These are phyloP conservation scores for Cyclotella choctawhatcheeana DNA, from an alignment of 108 stramenopile genomes.

Conservation along the genomic window DNA sequence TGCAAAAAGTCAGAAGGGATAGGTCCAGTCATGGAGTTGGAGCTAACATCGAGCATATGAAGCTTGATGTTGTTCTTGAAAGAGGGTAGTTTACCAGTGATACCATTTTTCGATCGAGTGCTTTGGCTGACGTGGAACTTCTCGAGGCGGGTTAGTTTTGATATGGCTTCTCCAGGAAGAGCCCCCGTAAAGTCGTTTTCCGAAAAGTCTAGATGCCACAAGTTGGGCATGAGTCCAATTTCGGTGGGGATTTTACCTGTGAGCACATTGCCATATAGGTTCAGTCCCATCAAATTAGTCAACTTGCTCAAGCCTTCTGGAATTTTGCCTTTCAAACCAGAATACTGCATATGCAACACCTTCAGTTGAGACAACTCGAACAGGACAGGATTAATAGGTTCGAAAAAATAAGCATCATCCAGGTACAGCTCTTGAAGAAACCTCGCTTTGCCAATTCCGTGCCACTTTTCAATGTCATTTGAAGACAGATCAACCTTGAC, in stretches of 20 bases:
- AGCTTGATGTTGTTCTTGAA: slow-evolving; percentile 57
- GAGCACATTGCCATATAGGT: slow-evolving; percentile 48
- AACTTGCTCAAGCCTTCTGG: slow-evolving; percentile 45
- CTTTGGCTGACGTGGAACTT: slow-evolving; percentile 61
- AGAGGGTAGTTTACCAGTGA: slow-evolving; percentile 62
- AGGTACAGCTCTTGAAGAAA: slow-evolving; percentile 37
- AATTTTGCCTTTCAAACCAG: slow-evolving; percentile 48
- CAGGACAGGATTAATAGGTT: slow-evolving; percentile 24
- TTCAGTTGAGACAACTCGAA: slow-evolving; percentile 31
- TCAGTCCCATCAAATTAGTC: slow-evolving; percentile 33
- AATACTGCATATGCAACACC: slow-evolving; percentile 46
- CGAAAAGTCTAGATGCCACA: slow-evolving; percentile 65
- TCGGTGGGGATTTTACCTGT: slow-evolving; percentile 66
- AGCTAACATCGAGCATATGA: slow-evolving; percentile 63
- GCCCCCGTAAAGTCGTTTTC: slow-evolving; percentile 55
- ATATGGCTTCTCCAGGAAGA: slow-evolving; percentile 45
- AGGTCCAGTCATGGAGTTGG: slow-evolving; percentile 64
- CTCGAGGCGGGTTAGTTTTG: slow-evolving; percentile 46
- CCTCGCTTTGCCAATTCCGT: slow-evolving; percentile 42
- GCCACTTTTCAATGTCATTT: slow-evolving; percentile 47
- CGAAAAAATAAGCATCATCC: slow-evolving; percentile 48
- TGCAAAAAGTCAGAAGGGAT: slow-evolving; percentile 68
- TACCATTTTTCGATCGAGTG: slow-evolving; percentile 43
- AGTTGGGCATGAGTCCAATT: slow-evolving; percentile 61
- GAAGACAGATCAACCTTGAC: slow-evolving; percentile 47